A percentile compares a stretch with the other conserved stretches of the same genome.
phyloP scores from a whole-genome alignment of 2,329 filamentous ascomycete species.

The Chaetomium sp. region DNA sequence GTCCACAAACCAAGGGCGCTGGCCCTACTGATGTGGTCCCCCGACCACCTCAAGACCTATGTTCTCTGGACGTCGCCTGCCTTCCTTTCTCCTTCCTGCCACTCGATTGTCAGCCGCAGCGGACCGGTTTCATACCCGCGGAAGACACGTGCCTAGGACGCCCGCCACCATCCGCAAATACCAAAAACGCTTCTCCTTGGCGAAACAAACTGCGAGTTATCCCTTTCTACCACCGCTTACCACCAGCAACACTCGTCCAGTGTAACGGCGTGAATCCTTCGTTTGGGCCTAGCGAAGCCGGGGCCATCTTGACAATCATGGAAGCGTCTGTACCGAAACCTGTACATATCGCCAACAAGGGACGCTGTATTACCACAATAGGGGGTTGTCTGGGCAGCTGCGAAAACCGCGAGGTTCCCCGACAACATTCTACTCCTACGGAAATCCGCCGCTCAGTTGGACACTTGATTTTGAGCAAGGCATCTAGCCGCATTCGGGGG shows the following conservation, averaged over 20 bases:
- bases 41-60: constrained; percentile 49
- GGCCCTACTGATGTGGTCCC: constrained; percentile 47
- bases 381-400: constrained; percentile 68
- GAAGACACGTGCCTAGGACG: constrained; percentile 56
- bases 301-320: constrained; percentile 51
- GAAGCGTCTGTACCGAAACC: constrained; percentile 20
- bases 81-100: constrained; percentile 38
- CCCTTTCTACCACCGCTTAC: constrained; percentile 41
- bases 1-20: constrained; percentile 40
- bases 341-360: constrained; percentile 47
- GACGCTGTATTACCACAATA: constrained; percentile 58
- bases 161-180: constrained; percentile 64
- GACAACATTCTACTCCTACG: constrained; percentile 76
- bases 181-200: constrained; percentile 73
- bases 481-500: constrained; percentile 55
- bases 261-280: constrained; percentile 58
- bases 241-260: constrained; percentile 37
- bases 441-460: constrained; percentile 61
- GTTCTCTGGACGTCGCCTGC: constrained; percentile 54
- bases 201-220: constrained; percentile 47
- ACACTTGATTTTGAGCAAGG: constrained; percentile 49
- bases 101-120: constrained; percentile 26
- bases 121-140: constrained; percentile 35
- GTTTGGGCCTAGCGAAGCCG: constrained; percentile 79
- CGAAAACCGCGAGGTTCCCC: constrained; percentile 85